Conservation (phyloP, 768 basidiomycete species). For the Leccinum obscurum region DNA sequence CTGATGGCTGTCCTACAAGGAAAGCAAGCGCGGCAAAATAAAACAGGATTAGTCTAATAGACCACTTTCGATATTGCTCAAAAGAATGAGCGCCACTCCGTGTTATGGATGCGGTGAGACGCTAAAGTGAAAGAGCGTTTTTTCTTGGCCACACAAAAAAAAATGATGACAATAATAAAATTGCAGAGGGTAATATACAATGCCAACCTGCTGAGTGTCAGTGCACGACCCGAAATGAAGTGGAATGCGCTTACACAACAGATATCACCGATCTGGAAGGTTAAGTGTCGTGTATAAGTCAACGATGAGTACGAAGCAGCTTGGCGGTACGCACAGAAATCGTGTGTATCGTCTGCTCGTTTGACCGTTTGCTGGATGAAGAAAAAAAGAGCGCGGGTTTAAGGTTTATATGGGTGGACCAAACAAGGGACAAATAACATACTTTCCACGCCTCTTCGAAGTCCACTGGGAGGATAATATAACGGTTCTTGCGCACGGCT, state of each 20-base stretch:
- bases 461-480: conserved; percentile 94
- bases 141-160: conserved; percentile 11
- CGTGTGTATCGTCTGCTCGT: conserved; percentile 92
- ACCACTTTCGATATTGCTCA: conserved; percentile 62
- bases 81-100: conserved; percentile 82
- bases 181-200: conserved; percentile 39
- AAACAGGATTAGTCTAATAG: conserved; percentile 33
- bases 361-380: conserved; percentile 89
- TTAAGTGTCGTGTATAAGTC: conserved; percentile 4
- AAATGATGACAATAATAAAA: conserved; percentile 21
- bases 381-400: conserved; percentile 34
- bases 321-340: conserved; percentile 75
- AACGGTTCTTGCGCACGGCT: conserved; percentile 97
- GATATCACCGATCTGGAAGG: conserved; percentile 40
- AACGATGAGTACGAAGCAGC: neutral
- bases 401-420: conserved; percentile 33
- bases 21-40: conserved; percentile 42
- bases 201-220: conserved; percentile 27
- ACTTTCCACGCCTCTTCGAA: conserved; percentile 99
- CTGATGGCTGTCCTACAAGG: conserved; percentile 26
- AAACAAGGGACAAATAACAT: conserved; percentile 59
- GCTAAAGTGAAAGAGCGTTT: conserved; percentile 83
- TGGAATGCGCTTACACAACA: conserved; percentile 39
- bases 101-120: conserved; percentile 55
- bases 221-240: conserved; percentile 19